Percentiles rank a stretch among this genome's conserved stretches.
Conservation (phyloP, 2,329 filamentous ascomycete species). For the Truncatella angustata region DNA sequence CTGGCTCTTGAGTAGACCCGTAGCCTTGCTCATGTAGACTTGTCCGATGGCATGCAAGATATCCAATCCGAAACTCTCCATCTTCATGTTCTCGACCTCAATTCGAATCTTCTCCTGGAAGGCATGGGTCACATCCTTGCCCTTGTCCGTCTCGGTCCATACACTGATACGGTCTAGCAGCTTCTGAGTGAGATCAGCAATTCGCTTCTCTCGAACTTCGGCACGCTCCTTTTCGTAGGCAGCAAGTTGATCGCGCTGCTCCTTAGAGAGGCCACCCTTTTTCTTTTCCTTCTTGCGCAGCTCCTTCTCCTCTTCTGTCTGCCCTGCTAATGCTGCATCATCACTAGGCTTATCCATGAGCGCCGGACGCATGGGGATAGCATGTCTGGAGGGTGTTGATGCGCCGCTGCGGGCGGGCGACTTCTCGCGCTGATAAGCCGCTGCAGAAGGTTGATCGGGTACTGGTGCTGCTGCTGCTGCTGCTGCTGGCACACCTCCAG, state of each 20-base stretch:
- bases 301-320: conserved; percentile 73
- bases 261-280: conserved; percentile 81
- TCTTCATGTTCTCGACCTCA: conserved; percentile 97
- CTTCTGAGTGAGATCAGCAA: conserved; percentile 80
- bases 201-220: conserved; percentile 81
- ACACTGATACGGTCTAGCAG: conserved; percentile 85
- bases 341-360: conserved; percentile 82
- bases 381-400: conserved; percentile 38
- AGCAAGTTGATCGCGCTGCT: conserved; percentile 87
- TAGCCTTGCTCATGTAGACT: conserved; percentile 86
- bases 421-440: conserved; percentile 41
- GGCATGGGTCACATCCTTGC: conserved; percentile 75
- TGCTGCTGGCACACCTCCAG: conserved; percentile 21
- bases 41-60: conserved; percentile 93
- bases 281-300: conserved; percentile 78
- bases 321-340: conserved; percentile 68
- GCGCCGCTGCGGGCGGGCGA: conserved; percentile 34
- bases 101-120: conserved; percentile 94
- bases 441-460: conserved; percentile 35
- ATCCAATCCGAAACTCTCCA: conserved; percentile 97
- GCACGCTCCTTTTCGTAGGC: conserved; percentile 86
- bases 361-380: conserved; percentile 76
- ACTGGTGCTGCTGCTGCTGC: conserved; percentile 22
- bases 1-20: conserved; percentile 85
- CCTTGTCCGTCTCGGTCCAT: conserved; percentile 97